These are phyloP conservation scores for Emmonsiellopsis sp. DNA, from an alignment of 2,329 filamentous ascomycete genomes.

Conservation along the genomic window DNA sequence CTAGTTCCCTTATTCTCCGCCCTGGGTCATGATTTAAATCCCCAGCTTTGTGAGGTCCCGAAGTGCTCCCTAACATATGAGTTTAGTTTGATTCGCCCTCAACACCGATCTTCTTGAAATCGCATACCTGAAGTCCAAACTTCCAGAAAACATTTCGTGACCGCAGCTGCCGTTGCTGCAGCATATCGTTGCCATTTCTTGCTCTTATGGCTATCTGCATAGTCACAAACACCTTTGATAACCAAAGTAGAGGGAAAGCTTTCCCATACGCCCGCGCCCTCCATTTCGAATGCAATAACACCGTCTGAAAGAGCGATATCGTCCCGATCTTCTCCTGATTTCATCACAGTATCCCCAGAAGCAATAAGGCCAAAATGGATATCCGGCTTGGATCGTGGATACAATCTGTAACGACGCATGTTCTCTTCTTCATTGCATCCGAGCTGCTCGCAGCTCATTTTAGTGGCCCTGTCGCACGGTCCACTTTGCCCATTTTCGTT, in stretches of 20 bases:
- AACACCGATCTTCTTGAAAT: not conserved
- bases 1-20: not conserved
- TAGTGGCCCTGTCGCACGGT: not conserved
- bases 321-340: constrained; percentile 29
- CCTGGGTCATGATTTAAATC: not conserved
- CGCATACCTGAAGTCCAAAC: constrained; percentile 24
- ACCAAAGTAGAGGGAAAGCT: constrained; percentile 12
- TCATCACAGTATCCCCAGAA: constrained; percentile 35
- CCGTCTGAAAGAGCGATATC: constrained; percentile 16
- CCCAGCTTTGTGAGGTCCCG: not conserved
- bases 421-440: constrained; percentile 9
- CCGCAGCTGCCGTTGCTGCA: constrained; percentile 16
- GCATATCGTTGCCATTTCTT: constrained; percentile 33
- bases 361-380: constrained; percentile 32
- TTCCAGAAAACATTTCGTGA: constrained; percentile 11
- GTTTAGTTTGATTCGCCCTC: too few species aligned
- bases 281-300: constrained; percentile 18
- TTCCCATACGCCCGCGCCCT: constrained; percentile 14
- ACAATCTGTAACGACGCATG: constrained; percentile 3
- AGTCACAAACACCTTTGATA: constrained; percentile 11
- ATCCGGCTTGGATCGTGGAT: constrained; percentile 9
- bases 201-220: constrained; percentile 24
- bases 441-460: constrained; percentile 6
- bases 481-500: not conserved
- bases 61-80: not conserved